Conservation (phyloP, 495 filamentous ascomycete genomes). For the Penicillium coffeae region DNA sequence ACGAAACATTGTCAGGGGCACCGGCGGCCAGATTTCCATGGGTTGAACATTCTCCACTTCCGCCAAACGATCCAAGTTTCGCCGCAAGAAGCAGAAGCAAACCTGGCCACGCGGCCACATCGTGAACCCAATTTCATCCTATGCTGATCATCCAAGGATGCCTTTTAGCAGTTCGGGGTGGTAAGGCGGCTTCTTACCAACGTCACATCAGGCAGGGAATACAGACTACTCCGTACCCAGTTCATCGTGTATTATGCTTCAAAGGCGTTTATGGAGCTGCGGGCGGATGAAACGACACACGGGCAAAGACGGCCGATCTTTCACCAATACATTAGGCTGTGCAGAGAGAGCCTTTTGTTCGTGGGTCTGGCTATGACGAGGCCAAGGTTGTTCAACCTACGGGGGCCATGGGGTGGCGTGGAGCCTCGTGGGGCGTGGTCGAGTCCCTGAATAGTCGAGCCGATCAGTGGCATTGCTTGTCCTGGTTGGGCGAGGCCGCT, state of each 20-base stretch:
- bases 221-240: too few species aligned
- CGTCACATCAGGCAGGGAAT: too few species aligned
- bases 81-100: not conserved
- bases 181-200: too few species aligned
- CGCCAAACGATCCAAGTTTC: not conserved
- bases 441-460: not conserved
- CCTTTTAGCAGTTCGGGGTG: too few species aligned
- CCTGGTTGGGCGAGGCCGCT: conserved; percentile 6
- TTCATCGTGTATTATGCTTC: too few species aligned
- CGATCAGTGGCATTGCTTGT: not conserved
- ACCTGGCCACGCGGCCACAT: not conserved
- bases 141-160: too few species aligned
- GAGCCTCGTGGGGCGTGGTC: not conserved
- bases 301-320: not conserved
- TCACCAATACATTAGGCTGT: not conserved
- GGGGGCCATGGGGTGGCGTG: too few species aligned
- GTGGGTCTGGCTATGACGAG: not conserved
- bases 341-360: not conserved
- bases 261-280: not conserved
- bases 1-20: not conserved
- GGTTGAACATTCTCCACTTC: not conserved
- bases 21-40: not conserved
- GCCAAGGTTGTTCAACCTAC: too few species aligned
- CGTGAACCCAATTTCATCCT: too few species aligned
- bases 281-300: not conserved